A percentile compares a stretch with the other conserved stretches of the same genome.
Conservation (phyloP, 495 filamentous ascomycete species). For the Aspergillus heteromorphus region DNA sequence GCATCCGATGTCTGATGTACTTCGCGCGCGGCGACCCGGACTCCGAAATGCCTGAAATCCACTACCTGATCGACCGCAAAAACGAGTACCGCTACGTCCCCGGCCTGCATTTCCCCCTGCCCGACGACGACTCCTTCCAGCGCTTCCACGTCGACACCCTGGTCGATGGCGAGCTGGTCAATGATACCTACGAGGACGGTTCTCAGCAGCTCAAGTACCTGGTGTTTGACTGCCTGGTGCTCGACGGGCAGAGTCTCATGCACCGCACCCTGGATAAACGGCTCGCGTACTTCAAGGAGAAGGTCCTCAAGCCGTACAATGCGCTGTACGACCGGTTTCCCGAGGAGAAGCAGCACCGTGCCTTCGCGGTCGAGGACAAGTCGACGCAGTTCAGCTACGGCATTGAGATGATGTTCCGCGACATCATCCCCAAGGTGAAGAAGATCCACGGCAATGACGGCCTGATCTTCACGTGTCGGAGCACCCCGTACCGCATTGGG, state of each 20-base stretch:
- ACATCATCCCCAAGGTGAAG: slow-evolving; percentile 73
- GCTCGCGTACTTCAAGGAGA: slow-evolving; percentile 75
- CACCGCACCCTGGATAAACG: slow-evolving; percentile 79
- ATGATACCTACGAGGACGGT: slow-evolving; percentile 62
- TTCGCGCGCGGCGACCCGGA: slow-evolving; percentile 54
- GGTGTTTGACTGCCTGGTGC: slow-evolving; percentile 85
- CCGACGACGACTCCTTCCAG: slow-evolving; percentile 48
- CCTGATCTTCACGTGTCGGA: slow-evolving; percentile 90
- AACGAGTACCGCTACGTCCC: slow-evolving; percentile 91
- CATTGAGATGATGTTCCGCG: slow-evolving; percentile 83
- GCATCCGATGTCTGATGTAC: slow-evolving; percentile 90
- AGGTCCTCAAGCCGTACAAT: slow-evolving; percentile 74
- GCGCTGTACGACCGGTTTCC: slow-evolving; percentile 63
- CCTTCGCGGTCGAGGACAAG: slow-evolving; percentile 81
- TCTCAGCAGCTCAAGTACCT: slow-evolving; percentile 68
- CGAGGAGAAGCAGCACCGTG: slow-evolving; percentile 61
- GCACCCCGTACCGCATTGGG: slow-evolving; percentile 76
- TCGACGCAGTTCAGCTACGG: slow-evolving; percentile 81
- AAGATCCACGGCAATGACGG: slow-evolving; percentile 84
- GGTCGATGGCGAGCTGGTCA: slow-evolving; percentile 88
- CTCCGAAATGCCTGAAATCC: slow-evolving; percentile 47
- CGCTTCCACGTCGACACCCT: slow-evolving; percentile 75
- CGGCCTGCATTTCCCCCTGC: slow-evolving; percentile 73
- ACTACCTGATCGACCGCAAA: slow-evolving; percentile 91
- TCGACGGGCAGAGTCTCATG: slow-evolving; percentile 73